These are phyloP conservation scores for Sugiyamaella valdiviana DNA, from an alignment of 805 yeast genomes.

Conservation along the genomic window DNA sequence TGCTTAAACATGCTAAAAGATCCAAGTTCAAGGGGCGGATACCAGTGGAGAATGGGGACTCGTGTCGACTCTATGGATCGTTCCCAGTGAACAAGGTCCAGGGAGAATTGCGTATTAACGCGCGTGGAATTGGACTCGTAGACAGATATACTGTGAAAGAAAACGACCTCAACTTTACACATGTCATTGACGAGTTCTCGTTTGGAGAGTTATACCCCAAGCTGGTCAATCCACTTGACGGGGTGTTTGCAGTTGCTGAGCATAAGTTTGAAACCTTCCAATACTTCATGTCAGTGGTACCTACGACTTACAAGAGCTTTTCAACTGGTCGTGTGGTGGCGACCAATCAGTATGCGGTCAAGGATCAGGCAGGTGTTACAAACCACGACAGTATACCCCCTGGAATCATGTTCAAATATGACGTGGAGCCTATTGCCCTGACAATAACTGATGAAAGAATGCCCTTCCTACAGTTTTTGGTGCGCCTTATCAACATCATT, in stretches of 20 bases:
- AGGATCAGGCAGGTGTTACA: constrained; percentile 20
- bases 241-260: constrained; percentile 52
- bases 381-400: constrained; percentile 40
- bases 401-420: constrained; percentile 77
- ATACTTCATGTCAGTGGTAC: constrained; percentile 75
- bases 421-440: constrained; percentile 81
- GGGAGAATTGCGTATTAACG: constrained; percentile 81
- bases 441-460: constrained; percentile 64
- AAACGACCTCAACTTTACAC: constrained; percentile 67
- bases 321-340: constrained; percentile 61
- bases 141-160: constrained; percentile 21
- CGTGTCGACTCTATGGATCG: constrained; percentile 26
- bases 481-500: constrained; percentile 69
- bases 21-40: constrained; percentile 9
- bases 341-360: constrained; percentile 75
- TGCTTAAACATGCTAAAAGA: constrained; percentile 18
- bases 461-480: constrained; percentile 69
- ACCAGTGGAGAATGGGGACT: constrained; percentile 10
- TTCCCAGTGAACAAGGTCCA: constrained; percentile 72
- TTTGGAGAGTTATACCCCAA: constrained; percentile 88
- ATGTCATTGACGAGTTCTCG: constrained; percentile 77
- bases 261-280: constrained; percentile 45
- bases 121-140: constrained; percentile 19
- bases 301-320: constrained; percentile 60
- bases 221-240: constrained; percentile 81